phyloP scores from a whole-genome alignment of 129 eudicot species.

The Flaveria sonorensis region DNA sequence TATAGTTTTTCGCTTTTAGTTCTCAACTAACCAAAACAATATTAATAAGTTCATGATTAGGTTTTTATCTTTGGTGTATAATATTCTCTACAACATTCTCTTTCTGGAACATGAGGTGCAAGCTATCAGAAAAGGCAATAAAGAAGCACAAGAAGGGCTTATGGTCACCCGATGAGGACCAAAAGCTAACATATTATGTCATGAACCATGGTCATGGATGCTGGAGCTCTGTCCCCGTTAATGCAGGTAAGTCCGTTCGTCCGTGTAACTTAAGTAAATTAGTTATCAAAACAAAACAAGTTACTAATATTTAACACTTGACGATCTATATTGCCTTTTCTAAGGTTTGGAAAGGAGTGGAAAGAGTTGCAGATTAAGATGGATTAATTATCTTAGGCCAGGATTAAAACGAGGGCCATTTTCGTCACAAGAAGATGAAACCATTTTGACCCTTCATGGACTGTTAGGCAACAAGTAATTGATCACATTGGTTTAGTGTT shows the following conservation, averaged over 20 bases:
- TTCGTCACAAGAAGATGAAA: conserved; percentile 59
- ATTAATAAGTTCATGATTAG: too few species aligned
- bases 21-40: too few species aligned
- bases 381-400: conserved; percentile 83
- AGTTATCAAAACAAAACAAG: background rate
- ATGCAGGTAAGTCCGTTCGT: conserved; percentile 42
- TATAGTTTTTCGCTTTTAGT: too few species aligned
- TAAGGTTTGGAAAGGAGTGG: conserved; percentile 79
- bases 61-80: too few species aligned
- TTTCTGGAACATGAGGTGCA: conserved; percentile 42
- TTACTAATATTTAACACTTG: background rate
- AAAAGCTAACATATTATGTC: conserved; percentile 66
- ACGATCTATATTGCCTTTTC: background rate
- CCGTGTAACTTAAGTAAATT: background rate
- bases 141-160: conserved; percentile 69
- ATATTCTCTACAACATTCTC: too few species aligned
- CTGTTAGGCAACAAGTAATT: conserved; percentile 72
- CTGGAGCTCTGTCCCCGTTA: conserved; percentile 72
- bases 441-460: conserved; percentile 56
- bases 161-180: conserved; percentile 91
- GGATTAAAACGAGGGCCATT: conserved; percentile 72
- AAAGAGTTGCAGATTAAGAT: conserved; percentile 89
- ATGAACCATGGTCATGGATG: conserved; percentile 66
- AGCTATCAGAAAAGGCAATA: conserved; percentile 46
- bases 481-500: background rate